Evolutionary conservation across 2,329 filamentous ascomycete species (phyloP).

Genomic region (Fusarium papillatum): DNA sequence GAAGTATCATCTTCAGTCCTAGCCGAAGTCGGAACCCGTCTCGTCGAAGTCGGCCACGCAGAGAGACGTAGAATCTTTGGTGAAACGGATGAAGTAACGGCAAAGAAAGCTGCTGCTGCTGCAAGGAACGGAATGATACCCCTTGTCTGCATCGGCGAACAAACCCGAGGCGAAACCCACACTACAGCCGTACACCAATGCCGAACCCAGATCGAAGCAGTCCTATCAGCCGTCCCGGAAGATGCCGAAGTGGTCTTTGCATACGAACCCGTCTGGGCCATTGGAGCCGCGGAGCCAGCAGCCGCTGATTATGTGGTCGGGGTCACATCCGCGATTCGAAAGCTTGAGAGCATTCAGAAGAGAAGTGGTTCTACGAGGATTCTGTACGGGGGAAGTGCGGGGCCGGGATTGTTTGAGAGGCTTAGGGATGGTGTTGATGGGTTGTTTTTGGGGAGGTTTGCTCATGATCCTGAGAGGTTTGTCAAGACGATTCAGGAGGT

Average conservation of each 20-base stretch:
- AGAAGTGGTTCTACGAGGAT: conserved; percentile 74
- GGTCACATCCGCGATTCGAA: conserved; percentile 75
- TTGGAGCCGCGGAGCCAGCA: conserved; percentile 81
- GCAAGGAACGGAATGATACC: conserved; percentile 80
- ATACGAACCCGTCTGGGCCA: conserved; percentile 93
- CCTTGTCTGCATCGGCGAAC: conserved; percentile 85
- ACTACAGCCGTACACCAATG: conserved; percentile 76
- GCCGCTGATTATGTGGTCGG: conserved; percentile 78
- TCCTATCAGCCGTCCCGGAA: conserved; percentile 71
- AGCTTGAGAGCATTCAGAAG: conserved; percentile 61
- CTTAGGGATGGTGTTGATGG: conserved; percentile 81
- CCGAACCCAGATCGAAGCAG: conserved; percentile 72
- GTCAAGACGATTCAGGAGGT: conserved; percentile 81
- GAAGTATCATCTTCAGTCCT: conserved; percentile 80
- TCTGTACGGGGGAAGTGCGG: conserved; percentile 87
- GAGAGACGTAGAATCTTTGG: conserved; percentile 80
- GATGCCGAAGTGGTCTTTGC: conserved; percentile 81
- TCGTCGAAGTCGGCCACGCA: conserved; percentile 87
- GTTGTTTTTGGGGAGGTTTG: conserved; percentile 85
- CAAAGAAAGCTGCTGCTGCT: conserved; percentile 77
- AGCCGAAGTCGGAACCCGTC: conserved; percentile 74
- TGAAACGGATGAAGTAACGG: conserved; percentile 79
- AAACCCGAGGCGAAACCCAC: conserved; percentile 61
- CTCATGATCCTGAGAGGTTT: conserved; percentile 81
- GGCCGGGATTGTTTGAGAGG: conserved; percentile 79